These are phyloP conservation scores for Saccharomyces uvarum DNA, from an alignment of 1,139 yeast genomes.

Conservation along the genomic window DNA sequence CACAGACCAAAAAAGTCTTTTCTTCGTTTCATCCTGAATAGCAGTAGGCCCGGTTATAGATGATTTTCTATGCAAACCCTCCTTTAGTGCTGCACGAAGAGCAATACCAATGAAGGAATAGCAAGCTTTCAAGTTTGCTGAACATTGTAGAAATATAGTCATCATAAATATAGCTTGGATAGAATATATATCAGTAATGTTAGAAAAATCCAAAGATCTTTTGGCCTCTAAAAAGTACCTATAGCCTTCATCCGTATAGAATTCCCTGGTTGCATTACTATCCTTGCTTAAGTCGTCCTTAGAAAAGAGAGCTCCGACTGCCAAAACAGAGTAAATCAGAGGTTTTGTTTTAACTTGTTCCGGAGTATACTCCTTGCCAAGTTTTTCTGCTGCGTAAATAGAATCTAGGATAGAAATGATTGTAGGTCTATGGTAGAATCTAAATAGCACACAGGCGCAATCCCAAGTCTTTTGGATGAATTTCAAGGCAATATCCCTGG, in stretches of 20 bases:
- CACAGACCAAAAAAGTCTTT: slow-evolving; percentile 79
- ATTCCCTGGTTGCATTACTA: slow-evolving; percentile 38
- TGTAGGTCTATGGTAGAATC: slow-evolving; percentile 82
- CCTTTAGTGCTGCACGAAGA: slow-evolving; percentile 69
- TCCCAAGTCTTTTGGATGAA: slow-evolving; percentile 75
- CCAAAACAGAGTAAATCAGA: slow-evolving; percentile 62
- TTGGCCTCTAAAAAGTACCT: slow-evolving; percentile 78
- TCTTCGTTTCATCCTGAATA: slow-evolving; percentile 73
- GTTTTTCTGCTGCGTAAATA: slow-evolving; percentile 50
- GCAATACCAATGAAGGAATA: slow-evolving; percentile 88
- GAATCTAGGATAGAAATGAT: slow-evolving; percentile 51
- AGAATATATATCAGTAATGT: slow-evolving; percentile 53
- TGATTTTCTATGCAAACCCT: slow-evolving; percentile 72
- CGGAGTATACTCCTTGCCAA: slow-evolving; percentile 57
- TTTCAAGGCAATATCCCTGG: slow-evolving; percentile 62
- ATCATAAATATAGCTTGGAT: slow-evolving; percentile 64
- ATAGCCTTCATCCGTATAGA: slow-evolving; percentile 70
- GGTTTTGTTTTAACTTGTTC: slow-evolving; percentile 74
- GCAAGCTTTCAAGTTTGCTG: slow-evolving; percentile 80
- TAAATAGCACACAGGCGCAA: slow-evolving; percentile 73
- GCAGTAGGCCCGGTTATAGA: slow-evolving; percentile 36
- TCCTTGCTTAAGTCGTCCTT: slow-evolving; percentile 35
- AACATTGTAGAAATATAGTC: slow-evolving; percentile 76
- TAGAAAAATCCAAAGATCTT: slow-evolving; percentile 61
- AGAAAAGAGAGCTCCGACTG: slow-evolving; percentile 67